phyloP scores from a whole-genome alignment of 192 early-diverging fungal species.

The Entomortierella lignicola region DNA sequence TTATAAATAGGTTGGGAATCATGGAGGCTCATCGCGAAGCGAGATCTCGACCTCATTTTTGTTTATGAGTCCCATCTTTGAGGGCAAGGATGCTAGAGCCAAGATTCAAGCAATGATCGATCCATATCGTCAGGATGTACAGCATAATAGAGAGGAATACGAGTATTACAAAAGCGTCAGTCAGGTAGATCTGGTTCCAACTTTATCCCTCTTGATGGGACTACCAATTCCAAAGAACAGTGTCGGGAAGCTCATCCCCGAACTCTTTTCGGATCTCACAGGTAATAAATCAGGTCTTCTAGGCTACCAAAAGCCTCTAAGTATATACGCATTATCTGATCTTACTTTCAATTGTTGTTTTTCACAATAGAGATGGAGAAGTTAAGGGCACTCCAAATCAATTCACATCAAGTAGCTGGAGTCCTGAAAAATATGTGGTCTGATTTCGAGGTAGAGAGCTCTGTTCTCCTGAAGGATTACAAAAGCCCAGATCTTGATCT shows the following conservation, averaged over 20 bases:
- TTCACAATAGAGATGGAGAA: conserved; percentile 41
- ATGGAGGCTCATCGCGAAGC: conserved; percentile 65
- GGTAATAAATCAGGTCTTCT: conserved; percentile 21
- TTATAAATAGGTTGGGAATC: conserved; percentile 67
- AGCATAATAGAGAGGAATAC: conserved; percentile 43
- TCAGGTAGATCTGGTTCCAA: conserved; percentile 94
- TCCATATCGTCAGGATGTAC: conserved; percentile 32
- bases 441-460: conserved; percentile 35
- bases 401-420: conserved; percentile 68
- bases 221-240: conserved; percentile 95
- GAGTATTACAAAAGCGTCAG: conserved; percentile 70
- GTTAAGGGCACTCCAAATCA: conserved; percentile 69
- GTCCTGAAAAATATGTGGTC: conserved; percentile 51
- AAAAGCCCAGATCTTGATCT: background rate
- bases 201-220: conserved; percentile 81
- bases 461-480: conserved; percentile 11
- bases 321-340: background rate
- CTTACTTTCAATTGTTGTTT: background rate
- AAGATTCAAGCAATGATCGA: conserved; percentile 30
- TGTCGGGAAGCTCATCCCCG: conserved; percentile 86
- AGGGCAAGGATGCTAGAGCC: conserved; percentile 11
- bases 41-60: conserved; percentile 65
- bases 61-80: conserved; percentile 61
- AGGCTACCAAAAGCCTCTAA: background rate
- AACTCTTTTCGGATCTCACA: conserved; percentile 68